phyloP scores from a whole-genome alignment of 345 rosid species.

The Cardamine resedifolia region DNA sequence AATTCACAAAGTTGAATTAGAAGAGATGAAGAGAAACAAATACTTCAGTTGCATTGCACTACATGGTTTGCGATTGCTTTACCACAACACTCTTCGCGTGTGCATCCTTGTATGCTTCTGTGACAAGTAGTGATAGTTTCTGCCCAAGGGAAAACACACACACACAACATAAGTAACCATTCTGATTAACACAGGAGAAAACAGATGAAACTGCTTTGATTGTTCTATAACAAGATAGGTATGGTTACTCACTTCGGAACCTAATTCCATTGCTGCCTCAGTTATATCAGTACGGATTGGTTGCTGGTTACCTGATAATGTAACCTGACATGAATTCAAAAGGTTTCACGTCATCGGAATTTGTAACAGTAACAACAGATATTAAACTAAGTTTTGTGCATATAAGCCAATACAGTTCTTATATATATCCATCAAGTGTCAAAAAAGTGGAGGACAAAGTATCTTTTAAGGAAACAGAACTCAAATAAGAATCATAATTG shows the following conservation, averaged over 20 bases:
- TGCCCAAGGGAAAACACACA: conserved; percentile 41
- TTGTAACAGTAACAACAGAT: background rate
- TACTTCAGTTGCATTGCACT: background rate
- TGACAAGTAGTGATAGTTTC: conserved; percentile 79
- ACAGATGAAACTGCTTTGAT: background rate
- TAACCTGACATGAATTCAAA: conserved; percentile 49
- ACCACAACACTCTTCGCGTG: conserved; percentile 92
- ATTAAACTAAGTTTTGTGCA: background rate
- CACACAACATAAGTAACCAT: conserved; percentile 21
- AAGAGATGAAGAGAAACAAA: background rate
- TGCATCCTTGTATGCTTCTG: conserved; percentile 94
- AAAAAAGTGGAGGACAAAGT: too few relatives aligned
- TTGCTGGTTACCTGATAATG: conserved; percentile 87
- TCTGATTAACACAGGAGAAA: background rate
- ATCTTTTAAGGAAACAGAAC: background rate
- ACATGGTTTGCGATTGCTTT: background rate
- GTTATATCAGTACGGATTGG: conserved; percentile 90
- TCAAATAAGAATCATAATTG: background rate
- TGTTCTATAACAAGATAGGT: background rate
- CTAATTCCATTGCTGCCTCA: conserved; percentile 95
- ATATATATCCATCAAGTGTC: too few relatives aligned
- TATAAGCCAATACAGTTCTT: too few relatives aligned
- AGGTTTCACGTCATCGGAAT: background rate
- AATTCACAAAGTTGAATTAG: background rate
- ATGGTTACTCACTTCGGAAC: conserved; percentile 64